Base-by-base conservation (phyloP, 208 protist genomes). In the Trypanosoma rangeli region DNA sequence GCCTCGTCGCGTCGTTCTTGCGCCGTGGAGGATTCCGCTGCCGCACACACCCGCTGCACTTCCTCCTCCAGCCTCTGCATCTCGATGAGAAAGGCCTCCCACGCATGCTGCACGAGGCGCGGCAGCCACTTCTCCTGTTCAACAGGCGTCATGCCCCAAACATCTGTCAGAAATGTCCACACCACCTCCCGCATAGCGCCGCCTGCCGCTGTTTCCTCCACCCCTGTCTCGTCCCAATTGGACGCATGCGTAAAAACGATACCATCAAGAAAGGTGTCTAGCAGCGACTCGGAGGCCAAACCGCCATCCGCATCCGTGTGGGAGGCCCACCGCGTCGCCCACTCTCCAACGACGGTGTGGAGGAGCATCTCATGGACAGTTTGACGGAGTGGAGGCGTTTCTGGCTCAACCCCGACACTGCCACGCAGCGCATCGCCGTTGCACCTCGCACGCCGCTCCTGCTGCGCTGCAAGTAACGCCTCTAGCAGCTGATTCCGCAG, bases 221-320 rank as follows among this genome's bases (percentile, higher is more conserved):
- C 50, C 10, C 58, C 48, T 5, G 54, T 44, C 15, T 16, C 33
- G n/a, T 35, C 48, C 71, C 71, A 76, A 0, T 35, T 35, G 0
- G 55, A 39, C 28, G 64, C 46, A 54, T 70, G 37, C 29, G 57
- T 65, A 44, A 66, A 69, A 37, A 57, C 49, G 8, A 76, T 49
- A 26, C 35, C 57, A 26, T 49, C 44, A 18, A 76, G 64, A 70
- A 76, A 68, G n/a, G 2, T 33, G 49, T 76, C 71, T 42, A 76
- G 3, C 64, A 76, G n/a, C 22, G 55, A 46, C 22, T 33, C 49
- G 0, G 63, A 35, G n/a, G 1, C n/a, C 52, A 28, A 20, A 54
- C 33, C 46, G 7, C 22, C 53, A 28, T 37, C 31, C 26, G 37
- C 58, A 4, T 31, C 33, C 22, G 9, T 46, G 29, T 22, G 12